A percentile compares a stretch with the other conserved stretches of the same genome.
These are phyloP conservation scores for Sporothrix sp. DNA, from an alignment of 2,329 filamentous ascomycete genomes.

Conservation along the genomic window DNA sequence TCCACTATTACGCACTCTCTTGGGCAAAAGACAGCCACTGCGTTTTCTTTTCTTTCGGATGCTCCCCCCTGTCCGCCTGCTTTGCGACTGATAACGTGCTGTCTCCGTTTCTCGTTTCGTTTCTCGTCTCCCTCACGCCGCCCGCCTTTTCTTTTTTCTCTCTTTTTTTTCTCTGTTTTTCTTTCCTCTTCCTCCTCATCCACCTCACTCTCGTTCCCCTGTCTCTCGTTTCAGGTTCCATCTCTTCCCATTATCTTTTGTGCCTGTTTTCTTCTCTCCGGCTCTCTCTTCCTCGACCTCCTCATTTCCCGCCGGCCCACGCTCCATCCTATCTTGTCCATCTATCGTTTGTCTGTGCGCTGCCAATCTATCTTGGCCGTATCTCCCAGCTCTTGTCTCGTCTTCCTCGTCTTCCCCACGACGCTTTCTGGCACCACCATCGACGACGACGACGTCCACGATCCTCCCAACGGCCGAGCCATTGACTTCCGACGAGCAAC, in stretches of 20 bases:
- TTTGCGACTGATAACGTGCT: conserved; percentile 5
- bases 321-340: neutral
- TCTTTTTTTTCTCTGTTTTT: neutral
- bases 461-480: too few species aligned
- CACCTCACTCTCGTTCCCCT: neutral
- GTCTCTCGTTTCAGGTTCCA: neutral
- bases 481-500: too few species aligned
- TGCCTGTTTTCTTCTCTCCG: neutral
- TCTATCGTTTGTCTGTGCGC: neutral
- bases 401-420: too few species aligned
- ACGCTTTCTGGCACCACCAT: too few species aligned
- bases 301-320: neutral
- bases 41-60: neutral
- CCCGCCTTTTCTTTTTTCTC: neutral
- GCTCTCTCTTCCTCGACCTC: neutral
- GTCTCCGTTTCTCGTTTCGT: conserved; percentile 4
- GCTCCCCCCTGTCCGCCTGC: neutral
- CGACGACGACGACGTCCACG: too few species aligned
- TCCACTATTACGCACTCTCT: conserved; percentile 7
- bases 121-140: neutral
- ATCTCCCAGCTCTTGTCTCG: too few species aligned
- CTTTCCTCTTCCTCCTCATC: neutral
- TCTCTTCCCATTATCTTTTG: neutral
- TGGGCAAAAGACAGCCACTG: neutral
- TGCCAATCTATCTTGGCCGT: neutral